phyloP scores from a whole-genome alignment of 1,284 basidiomycete species.

The Tilletia setariae region DNA sequence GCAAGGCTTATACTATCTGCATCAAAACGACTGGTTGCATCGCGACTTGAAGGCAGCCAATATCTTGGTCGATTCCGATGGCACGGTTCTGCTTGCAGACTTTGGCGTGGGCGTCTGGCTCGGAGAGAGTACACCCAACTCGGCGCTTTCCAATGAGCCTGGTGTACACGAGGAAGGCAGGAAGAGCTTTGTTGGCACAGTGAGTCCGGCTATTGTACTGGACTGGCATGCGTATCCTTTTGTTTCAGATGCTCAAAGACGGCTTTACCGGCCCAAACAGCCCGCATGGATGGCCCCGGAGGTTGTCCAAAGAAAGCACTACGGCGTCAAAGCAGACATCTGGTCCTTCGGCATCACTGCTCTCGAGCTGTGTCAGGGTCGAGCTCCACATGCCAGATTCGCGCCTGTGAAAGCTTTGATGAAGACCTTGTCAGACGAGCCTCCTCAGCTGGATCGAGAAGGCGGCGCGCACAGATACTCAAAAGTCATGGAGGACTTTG shows the following conservation, averaged over 20 bases:
- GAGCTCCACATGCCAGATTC: constrained; percentile 74
- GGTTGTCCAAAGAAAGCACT: constrained; percentile 75
- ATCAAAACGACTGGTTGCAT: constrained; percentile 83
- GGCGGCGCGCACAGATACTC: constrained; percentile 74
- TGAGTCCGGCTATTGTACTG: constrained; percentile 7
- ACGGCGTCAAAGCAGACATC: constrained; percentile 77
- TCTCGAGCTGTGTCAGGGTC: constrained; percentile 75
- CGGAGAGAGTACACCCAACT: constrained; percentile 57
- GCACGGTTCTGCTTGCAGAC: constrained; percentile 82
- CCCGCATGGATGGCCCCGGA: constrained; percentile 95
- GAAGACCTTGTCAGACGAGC: constrained; percentile 59
- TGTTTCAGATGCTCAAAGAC: no score
- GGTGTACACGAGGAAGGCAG: constrained; percentile 16
- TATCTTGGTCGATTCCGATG: constrained; percentile 63
- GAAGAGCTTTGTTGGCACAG: constrained; percentile 78
- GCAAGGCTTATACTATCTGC: constrained; percentile 80
- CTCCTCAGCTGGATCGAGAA: constrained; percentile 69
- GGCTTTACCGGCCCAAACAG: neutral
- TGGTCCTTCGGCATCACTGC: constrained; percentile 88
- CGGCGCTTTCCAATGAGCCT: neutral
- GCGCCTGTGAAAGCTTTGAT: constrained; percentile 71
- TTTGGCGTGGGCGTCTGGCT: constrained; percentile 80
- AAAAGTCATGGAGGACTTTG: constrained; percentile 73
- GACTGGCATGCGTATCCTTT: no score
- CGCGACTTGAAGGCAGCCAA: constrained; percentile 87